These are phyloP conservation scores for Suillus cothurnatus DNA, from an alignment of 768 basidiomycete species.

Conservation along the genomic window DNA sequence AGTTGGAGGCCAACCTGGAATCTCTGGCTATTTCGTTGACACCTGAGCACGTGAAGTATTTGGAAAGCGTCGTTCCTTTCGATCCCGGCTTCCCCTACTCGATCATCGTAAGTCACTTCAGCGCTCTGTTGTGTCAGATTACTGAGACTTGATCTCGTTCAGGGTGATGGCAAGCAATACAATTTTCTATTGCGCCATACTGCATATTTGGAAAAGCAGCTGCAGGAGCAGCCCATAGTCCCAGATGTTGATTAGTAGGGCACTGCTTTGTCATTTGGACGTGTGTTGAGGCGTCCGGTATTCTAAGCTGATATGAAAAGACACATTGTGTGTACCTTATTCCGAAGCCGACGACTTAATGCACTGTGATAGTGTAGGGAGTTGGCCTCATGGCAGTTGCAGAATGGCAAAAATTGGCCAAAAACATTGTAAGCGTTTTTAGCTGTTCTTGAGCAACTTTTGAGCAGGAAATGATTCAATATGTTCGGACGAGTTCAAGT, in stretches of 20 bases:
- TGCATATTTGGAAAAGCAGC: background rate
- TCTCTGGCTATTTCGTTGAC: background rate
- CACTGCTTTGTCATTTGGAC: background rate
- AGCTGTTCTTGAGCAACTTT: background rate
- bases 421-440: no score
- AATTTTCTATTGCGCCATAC: background rate
- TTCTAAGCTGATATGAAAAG: background rate
- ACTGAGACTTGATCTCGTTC: background rate
- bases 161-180: background rate
- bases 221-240: background rate
- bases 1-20: background rate
- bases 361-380: no score
- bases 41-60: background rate
- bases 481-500: no score
- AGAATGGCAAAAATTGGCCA: no score
- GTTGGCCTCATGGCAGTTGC: no score
- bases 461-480: background rate
- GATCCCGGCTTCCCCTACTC: background rate
- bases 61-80: background rate
- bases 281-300: background rate
- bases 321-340: background rate
- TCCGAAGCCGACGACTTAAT: background rate
- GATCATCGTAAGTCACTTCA: background rate
- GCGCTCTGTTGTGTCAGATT: background rate
- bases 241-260: background rate